Conservation (phyloP, 164 flowering plant species). For the Piper betle region DNA sequence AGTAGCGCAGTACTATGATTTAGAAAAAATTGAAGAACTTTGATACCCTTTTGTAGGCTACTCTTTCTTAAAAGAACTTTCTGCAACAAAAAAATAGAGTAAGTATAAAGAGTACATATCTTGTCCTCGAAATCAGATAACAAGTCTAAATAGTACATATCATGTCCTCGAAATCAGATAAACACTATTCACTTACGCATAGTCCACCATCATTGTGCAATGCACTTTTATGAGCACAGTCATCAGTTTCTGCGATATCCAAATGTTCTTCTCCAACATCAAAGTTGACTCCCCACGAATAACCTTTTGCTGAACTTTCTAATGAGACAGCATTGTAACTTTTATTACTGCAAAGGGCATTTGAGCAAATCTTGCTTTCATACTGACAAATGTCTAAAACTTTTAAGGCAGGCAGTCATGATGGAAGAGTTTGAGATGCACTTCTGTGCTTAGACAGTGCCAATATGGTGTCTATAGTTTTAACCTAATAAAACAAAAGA, state of each 20-base stretch:
- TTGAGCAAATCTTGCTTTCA: conserved; percentile 20
- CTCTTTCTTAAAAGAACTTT: conserved; percentile 35
- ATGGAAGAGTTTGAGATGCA: conserved; percentile 14
- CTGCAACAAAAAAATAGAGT: conserved; percentile 16
- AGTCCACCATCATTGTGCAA: conserved; percentile 23
- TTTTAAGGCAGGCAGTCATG: conserved; percentile 21
- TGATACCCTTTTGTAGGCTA: conserved; percentile 32
- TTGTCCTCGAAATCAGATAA: no score
- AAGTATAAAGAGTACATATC: no score
- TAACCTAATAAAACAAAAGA: conserved; percentile 18
- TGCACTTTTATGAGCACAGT: conserved; percentile 15
- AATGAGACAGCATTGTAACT: conserved; percentile 21
- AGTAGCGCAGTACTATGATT: conserved; percentile 20
- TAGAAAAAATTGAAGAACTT: conserved; percentile 29
- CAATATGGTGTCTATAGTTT: conserved; percentile 28
- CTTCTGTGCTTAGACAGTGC: conserved; percentile 11
- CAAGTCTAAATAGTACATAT: no score
- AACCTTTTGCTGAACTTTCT: conserved; percentile 20
- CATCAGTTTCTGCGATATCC: conserved; percentile 14
- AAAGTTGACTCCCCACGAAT: conserved; percentile 24
- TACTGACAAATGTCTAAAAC: conserved; percentile 21
- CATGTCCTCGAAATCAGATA: neutral
- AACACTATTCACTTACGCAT: conserved; percentile 19
- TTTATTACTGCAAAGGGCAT: conserved; percentile 20
- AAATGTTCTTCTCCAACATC: conserved; percentile 27